Base-by-base conservation (phyloP, 202 grass and related monocot genomes). In the Digitaria exilis region DNA sequence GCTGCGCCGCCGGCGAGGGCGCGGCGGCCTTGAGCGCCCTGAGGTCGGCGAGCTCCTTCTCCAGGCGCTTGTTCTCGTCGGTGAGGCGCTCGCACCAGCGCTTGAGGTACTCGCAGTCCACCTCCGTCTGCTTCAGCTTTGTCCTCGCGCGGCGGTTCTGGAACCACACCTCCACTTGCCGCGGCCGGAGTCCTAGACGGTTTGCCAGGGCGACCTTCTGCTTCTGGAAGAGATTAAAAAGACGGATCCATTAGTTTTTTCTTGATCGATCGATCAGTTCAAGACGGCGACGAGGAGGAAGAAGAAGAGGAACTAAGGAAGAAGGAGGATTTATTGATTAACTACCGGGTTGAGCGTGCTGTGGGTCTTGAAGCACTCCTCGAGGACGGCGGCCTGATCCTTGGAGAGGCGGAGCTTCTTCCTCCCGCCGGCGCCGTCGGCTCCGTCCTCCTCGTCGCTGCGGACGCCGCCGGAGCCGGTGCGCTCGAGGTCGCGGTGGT, bases 61-160 rank as follows among this genome's bases (percentile, higher is more conserved):
- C 87, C 48, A 97, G 89, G 55, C 91, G 88, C 66, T 82, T 89
- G 85, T 97, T 97, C 86, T 97, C 91, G 22, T 94, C 94, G 43
- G 89, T 84, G 22, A 97, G 89, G 75, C 86, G 81, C 49, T 94
- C 94, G 77, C 91, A 97, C 91, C 94, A 97, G 43, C 91, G 90
- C 89, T 94, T 97, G 68, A 97, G 83, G 89, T 92, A 88, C 85
- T 97, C 94, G 58, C 94, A 94, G 79, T 97, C 94, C 7, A 92
- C 89, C 86, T 97, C 94, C 75, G 94, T 97, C 90, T 97, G 94
- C 91, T 97, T 97, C 7, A 94, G 86, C 87, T 97, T 97, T 9
- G 91, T 97, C 13, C 94, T 19, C 0, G 92, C 77, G 1, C 94
- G 71, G 28, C 92, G 85, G 84, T 97, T 89, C 87, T 93, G 88